Evolutionary conservation across 768 basidiomycete genomes (phyloP).

Genomic region (Termitomyces heimii): DNA sequence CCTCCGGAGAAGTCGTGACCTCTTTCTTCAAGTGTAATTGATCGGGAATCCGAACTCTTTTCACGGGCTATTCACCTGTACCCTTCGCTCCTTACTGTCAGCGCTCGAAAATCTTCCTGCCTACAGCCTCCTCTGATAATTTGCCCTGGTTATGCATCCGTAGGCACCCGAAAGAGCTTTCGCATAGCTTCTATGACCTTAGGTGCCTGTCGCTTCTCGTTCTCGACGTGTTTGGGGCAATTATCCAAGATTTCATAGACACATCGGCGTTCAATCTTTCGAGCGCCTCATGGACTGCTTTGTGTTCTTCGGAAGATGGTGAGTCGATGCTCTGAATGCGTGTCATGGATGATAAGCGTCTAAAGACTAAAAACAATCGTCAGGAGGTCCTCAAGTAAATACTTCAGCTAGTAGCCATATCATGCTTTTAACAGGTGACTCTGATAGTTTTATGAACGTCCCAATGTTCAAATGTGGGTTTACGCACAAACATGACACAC

Average conservation of each 20-base stretch:
- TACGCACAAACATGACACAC: background rate
- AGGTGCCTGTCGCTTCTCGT: background rate
- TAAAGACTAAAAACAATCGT: background rate
- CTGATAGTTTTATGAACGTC: background rate
- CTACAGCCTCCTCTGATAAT: background rate
- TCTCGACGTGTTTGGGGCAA: background rate
- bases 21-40: background rate
- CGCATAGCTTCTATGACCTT: background rate
- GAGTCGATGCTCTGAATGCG: background rate
- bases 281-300: background rate
- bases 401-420: background rate
- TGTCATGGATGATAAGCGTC: background rate
- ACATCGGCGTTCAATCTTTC: background rate
- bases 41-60: background rate
- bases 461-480: too few species aligned
- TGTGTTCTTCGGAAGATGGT: background rate
- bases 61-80: background rate
- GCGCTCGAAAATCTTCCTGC: background rate
- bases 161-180: background rate
- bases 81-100: background rate
- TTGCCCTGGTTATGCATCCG: background rate
- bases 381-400: background rate
- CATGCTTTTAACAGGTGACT: background rate
- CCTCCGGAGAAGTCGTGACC: background rate
- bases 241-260: background rate